Evolutionary conservation across 2,329 filamentous ascomycete species (phyloP).

Genomic region (Pseudogymnoascus sp.): DNA sequence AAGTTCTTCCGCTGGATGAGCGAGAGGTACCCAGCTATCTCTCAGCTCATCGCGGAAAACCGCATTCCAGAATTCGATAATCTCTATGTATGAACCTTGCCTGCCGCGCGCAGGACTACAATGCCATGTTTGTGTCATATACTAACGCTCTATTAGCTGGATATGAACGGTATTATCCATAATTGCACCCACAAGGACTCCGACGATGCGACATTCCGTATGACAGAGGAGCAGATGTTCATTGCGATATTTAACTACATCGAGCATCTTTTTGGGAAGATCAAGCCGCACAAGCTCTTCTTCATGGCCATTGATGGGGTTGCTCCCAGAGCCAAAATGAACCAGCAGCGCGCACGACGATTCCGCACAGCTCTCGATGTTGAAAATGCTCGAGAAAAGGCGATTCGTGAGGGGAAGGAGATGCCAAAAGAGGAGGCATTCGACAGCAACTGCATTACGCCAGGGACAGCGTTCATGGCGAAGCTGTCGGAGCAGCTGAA

Average conservation of each 20-base stretch:
- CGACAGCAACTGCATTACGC: slow-evolving; percentile 98
- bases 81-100: slow-evolving; percentile 61
- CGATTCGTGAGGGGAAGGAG: slow-evolving; percentile 78
- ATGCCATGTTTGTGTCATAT: not conserved
- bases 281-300: slow-evolving; percentile 96
- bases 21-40: slow-evolving; percentile 97
- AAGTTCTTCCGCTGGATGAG: slow-evolving; percentile 75
- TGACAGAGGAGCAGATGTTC: slow-evolving; percentile 99
- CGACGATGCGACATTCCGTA: slow-evolving; percentile 82
- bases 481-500: slow-evolving; percentile 89
- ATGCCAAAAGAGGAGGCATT: slow-evolving; percentile 94
- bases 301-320: slow-evolving; percentile 99
- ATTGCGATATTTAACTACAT: slow-evolving; percentile 99
- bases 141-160: slow-evolving; percentile 40
- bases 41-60: slow-evolving; percentile 96
- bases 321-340: slow-evolving; percentile 98
- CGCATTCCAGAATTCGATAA: slow-evolving; percentile 98
- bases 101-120: slow-evolving; percentile 3
- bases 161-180: slow-evolving; percentile 99
- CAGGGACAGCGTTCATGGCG: slow-evolving; percentile 96
- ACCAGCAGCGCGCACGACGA: slow-evolving; percentile 91
- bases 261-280: slow-evolving; percentile 96
- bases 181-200: slow-evolving; percentile 98
- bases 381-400: slow-evolving; percentile 86
- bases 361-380: slow-evolving; percentile 91